These are phyloP conservation scores for Erythrophleum ivorense DNA, from an alignment of 331 rosid species.

Conservation along the genomic window DNA sequence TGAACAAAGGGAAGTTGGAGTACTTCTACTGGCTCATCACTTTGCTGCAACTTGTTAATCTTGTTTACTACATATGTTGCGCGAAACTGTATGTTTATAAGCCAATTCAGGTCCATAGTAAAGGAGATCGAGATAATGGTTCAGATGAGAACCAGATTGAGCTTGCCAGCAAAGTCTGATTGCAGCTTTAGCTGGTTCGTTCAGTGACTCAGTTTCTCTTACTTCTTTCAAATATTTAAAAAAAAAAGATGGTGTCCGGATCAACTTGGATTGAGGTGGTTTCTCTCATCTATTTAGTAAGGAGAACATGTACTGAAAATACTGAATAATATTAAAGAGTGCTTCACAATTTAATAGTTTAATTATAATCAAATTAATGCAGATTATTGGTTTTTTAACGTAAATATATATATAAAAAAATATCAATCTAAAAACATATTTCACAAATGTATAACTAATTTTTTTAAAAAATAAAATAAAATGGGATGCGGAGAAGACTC, in stretches of 20 bases:
- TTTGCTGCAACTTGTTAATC: conserved; percentile 44
- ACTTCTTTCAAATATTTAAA: background rate
- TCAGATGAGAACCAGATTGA: conserved; percentile 54
- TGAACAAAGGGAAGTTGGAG: conserved; percentile 29
- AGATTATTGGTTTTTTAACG: too few relatives aligned
- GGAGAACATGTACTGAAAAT: background rate
- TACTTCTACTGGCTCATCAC: conserved; percentile 23
- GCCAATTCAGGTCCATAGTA: conserved; percentile 62
- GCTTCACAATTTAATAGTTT: too few relatives aligned
- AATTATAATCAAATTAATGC: too few relatives aligned
- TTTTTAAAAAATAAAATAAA: too few relatives aligned
- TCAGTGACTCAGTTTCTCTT: background rate
- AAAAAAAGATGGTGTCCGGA: background rate
- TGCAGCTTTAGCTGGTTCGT: background rate
- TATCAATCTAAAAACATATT: too few relatives aligned
- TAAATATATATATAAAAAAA: too few relatives aligned
- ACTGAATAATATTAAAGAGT: background rate
- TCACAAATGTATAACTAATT: too few relatives aligned
- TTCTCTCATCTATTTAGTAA: background rate
- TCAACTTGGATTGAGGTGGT: background rate
- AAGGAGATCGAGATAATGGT: conserved; percentile 34
- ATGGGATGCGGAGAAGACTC: too few relatives aligned
- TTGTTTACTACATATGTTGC: conserved; percentile 67
- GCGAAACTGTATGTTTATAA: conserved; percentile 74
- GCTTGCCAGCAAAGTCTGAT: conserved; percentile 46